Conservation (phyloP, 208 protist genomes). For the Leishmania amazonensis region DNA sequence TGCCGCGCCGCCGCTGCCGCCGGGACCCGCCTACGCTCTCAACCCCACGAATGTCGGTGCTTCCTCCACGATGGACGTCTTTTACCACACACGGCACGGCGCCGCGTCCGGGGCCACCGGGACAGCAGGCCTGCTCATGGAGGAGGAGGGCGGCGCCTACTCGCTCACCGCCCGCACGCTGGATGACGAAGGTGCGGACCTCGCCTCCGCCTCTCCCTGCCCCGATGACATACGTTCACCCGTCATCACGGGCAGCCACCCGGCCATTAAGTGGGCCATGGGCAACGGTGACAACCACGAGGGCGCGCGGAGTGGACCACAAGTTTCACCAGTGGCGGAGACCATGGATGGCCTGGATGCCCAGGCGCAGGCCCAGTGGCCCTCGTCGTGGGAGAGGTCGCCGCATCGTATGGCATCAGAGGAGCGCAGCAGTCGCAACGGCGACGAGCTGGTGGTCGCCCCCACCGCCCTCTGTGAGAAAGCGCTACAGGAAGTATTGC, state of each 20-base stretch:
- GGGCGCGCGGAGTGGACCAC: not conserved
- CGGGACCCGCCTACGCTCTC: constrained; percentile 20
- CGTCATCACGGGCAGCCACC: not conserved
- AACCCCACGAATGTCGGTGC: constrained; percentile 18
- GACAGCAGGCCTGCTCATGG: not conserved
- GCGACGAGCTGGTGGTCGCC: not conserved
- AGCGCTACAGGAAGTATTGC: not conserved
- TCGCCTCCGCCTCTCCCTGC: not conserved
- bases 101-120: not conserved
- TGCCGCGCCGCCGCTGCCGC: constrained; percentile 25
- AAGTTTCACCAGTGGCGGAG: not conserved
- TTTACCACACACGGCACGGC: constrained; percentile 11
- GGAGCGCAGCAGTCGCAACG: not conserved
- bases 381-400: not conserved
- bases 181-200: not conserved
- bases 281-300: not conserved
- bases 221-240: not conserved
- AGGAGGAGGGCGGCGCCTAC: not conserved
- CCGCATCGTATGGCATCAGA: not conserved
- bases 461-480: not conserved
- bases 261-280: not conserved
- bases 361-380: not conserved
- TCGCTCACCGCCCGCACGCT: too few species aligned
- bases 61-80: constrained; percentile 29
- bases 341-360: not conserved